These are phyloP conservation scores for Cordyceps militaris DNA, from an alignment of 2,329 filamentous ascomycete species.

Conservation along the genomic window DNA sequence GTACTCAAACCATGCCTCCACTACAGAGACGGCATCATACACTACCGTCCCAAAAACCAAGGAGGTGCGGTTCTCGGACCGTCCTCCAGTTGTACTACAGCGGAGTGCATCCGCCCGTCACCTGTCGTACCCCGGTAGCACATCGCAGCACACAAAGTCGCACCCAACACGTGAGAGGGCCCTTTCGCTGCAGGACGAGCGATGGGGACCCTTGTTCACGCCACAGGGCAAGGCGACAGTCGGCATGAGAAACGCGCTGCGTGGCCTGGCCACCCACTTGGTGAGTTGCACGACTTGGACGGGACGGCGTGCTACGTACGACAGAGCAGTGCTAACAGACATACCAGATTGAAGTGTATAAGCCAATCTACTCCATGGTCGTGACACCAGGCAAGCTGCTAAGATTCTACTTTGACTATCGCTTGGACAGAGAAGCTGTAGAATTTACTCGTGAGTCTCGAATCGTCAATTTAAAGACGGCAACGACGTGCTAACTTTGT, in stretches of 20 bases:
- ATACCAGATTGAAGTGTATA: conserved; percentile 23
- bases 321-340: neutral
- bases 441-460: conserved; percentile 54
- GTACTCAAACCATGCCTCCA: neutral
- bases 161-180: neutral
- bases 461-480: too few relatives aligned
- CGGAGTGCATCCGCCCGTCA: neutral
- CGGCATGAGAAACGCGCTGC: conserved; percentile 62
- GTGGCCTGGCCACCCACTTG: conserved; percentile 66
- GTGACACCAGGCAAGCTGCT: conserved; percentile 70
- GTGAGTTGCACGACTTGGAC: conserved; percentile 37
- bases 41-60: neutral
- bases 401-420: conserved; percentile 63
- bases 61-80: conserved; percentile 11
- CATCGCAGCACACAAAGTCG: neutral
- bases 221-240: conserved; percentile 58
- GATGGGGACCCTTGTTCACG: conserved; percentile 73
- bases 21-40: neutral
- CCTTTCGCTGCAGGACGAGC: conserved; percentile 51
- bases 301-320: neutral
- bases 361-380: conserved; percentile 44
- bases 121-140: neutral
- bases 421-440: conserved; percentile 57
- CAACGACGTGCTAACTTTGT: neutral
- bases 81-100: neutral